Conservation (phyloP, 257 asterid species). For the Striga asiatica region DNA sequence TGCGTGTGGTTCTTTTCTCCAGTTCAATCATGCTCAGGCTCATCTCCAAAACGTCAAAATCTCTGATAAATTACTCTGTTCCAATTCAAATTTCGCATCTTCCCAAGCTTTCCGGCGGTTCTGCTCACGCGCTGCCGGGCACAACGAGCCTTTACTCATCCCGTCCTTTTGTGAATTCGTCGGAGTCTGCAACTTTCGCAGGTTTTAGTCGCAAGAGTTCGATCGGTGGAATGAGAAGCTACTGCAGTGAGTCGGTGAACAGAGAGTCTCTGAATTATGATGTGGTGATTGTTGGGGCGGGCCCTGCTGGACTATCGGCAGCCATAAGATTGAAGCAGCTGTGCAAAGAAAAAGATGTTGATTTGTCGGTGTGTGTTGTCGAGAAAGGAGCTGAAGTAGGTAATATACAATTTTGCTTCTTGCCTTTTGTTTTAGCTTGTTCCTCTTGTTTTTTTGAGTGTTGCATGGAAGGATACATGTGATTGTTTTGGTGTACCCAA, state of each 20-base stretch:
- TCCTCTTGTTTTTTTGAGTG: background rate
- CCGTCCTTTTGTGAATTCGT: slow-evolving; percentile 14
- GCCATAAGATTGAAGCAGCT: slow-evolving; percentile 85
- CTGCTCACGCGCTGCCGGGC: slow-evolving; percentile 4
- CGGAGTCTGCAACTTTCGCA: slow-evolving; percentile 9
- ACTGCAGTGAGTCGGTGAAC: slow-evolving; percentile 34
- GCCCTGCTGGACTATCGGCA: slow-evolving; percentile 96
- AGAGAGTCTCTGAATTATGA: slow-evolving; percentile 77
- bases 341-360: slow-evolving; percentile 59
- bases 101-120: slow-evolving; percentile 1
- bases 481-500: background rate
- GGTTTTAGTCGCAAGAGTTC: slow-evolving; percentile 14
- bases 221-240: slow-evolving; percentile 30
- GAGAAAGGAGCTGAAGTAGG: slow-evolving; percentile 99
- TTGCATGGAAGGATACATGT: background rate
- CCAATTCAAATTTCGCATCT: slow-evolving; percentile 9
- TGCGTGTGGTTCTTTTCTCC: background rate
- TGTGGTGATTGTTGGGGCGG: slow-evolving; percentile 94
- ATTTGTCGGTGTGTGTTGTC: slow-evolving; percentile 83
- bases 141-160: slow-evolving; percentile 9
- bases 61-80: background rate
- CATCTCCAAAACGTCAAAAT: slow-evolving; percentile 25
- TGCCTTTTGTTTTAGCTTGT: background rate
- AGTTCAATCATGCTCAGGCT: slow-evolving; percentile 36
- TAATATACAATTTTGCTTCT: slow-evolving; percentile 13